These are phyloP conservation scores for Polytrichum commune DNA, from an alignment of 225 moss, liverwort and hornwort genomes.

Conservation along the genomic window DNA sequence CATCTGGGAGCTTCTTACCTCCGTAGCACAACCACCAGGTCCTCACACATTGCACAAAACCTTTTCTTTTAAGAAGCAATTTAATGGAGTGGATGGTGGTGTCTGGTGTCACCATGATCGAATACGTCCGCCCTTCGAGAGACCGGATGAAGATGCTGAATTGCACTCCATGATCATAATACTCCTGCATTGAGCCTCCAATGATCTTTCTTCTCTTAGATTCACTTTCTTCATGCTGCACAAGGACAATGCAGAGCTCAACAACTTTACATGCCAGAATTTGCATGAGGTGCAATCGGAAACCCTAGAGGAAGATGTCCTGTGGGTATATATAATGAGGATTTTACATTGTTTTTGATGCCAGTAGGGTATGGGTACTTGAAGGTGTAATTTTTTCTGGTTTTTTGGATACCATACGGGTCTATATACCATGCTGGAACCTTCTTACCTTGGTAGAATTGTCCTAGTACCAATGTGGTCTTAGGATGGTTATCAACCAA, in stretches of 20 bases:
- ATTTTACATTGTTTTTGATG: too few relatives aligned
- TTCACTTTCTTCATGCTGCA: constrained; percentile 13
- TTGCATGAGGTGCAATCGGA: not conserved
- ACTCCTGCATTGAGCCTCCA: too few relatives aligned
- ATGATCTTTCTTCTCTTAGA: not conserved
- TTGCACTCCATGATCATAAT: not conserved
- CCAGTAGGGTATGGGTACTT: too few relatives aligned
- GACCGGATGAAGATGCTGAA: constrained; percentile 26
- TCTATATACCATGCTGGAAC: too few relatives aligned
- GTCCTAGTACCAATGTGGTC: too few relatives aligned
- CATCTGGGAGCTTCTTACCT: constrained; percentile 8
- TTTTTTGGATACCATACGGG: too few relatives aligned
- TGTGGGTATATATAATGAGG: too few relatives aligned
- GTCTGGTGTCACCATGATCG: constrained; percentile 11
- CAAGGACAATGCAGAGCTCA: not conserved
- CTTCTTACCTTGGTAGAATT: too few relatives aligned
- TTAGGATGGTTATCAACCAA: too few relatives aligned
- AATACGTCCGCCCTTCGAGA: constrained; percentile 6
- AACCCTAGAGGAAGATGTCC: not conserved
- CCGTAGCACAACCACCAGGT: constrained; percentile 20
- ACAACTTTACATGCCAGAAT: too few relatives aligned
- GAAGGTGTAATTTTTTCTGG: too few relatives aligned
- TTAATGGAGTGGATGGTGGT: constrained; percentile 10
- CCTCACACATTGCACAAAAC: not conserved
- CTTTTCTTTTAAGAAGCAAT: constrained; percentile 2